Conservation (phyloP, 2,329 filamentous ascomycete species). For the Ophiostoma piceae region DNA sequence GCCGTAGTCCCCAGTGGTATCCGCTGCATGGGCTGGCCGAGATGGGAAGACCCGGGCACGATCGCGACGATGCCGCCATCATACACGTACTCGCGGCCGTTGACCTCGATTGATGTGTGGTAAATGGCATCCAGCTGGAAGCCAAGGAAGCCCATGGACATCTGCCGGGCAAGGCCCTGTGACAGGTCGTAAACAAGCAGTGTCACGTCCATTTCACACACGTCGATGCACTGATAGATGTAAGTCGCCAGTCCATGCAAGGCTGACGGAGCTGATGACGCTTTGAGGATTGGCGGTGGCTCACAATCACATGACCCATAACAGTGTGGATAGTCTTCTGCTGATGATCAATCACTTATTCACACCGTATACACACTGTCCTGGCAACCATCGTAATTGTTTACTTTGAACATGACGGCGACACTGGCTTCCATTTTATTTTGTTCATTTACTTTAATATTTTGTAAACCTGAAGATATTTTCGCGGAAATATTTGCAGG, state of each 20-base stretch:
- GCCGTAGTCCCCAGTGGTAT: conserved; percentile 70
- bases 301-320: too few relatives aligned
- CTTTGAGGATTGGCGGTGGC: too few relatives aligned
- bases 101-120: conserved; percentile 83
- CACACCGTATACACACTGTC: too few relatives aligned
- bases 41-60: conserved; percentile 74
- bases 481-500: too few relatives aligned
- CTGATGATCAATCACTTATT: too few relatives aligned
- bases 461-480: too few relatives aligned
- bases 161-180: conserved; percentile 49
- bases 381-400: too few relatives aligned
- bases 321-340: too few relatives aligned
- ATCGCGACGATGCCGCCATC: conserved; percentile 83
- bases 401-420: too few relatives aligned
- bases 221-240: not conserved
- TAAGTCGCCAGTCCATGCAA: not conserved
- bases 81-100: conserved; percentile 83
- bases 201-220: conserved; percentile 61
- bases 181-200: conserved; percentile 77
- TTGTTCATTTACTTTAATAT: too few relatives aligned
- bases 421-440: too few relatives aligned
- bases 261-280: not conserved
- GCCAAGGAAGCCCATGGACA: conserved; percentile 50
- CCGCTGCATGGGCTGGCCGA: conserved; percentile 75
- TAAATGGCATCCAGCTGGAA: conserved; percentile 84